Base-by-base conservation (phyloP, 148 eudicot species). In the Rhododendron kiyosumense region DNA sequence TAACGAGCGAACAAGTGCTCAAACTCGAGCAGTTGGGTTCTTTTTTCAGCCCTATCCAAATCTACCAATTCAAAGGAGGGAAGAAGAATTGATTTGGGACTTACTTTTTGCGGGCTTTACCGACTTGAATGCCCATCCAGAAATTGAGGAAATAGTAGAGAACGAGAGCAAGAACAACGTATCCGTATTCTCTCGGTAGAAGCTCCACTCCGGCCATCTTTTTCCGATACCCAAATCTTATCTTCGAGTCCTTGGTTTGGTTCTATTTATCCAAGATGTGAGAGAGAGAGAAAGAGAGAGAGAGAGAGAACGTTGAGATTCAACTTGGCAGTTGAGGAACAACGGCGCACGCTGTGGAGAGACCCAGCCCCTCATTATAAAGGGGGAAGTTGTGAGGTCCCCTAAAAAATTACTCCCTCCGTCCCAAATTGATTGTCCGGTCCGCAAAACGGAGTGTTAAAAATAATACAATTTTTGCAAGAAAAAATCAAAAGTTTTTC, bases 41-140 rank as follows among this genome's bases (percentile, higher is more conserved):
- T 15, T 54, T 54, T 17, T 54, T 54, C 6, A 54, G 61, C 61
- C 61, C 61, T 4, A 54, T 54, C 6, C 22, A 15, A 54, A 17
- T 54, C 20, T 54, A 54, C 20, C 61, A 54, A 17, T 17, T 54
- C 22, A 54, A 54, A 24, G 28, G 28, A 22, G 11, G 69, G 24
- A 28, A n/a, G 75, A 28, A 69, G 14, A 0, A 69, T 0, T 36
- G 75, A 28, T 15, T 28, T 28, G 3, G 0, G 5, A n/a, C 48
- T 49, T 92, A 96, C 99, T 89, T 92, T 82, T 91, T 95, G 71
- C 98, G 93, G 85, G 99, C 98, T 88, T 87, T 85, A 88, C 98
- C 98, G 78, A 95, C 99, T 86, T 92, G 96, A 36, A 75, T 43
- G 61, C 79, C 88, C 99, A 97, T 97, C 96, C 96, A 97, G 79